These are phyloP conservation scores for Colletotrichum liriopes DNA, from an alignment of 2,329 filamentous ascomycete species.

Conservation along the genomic window DNA sequence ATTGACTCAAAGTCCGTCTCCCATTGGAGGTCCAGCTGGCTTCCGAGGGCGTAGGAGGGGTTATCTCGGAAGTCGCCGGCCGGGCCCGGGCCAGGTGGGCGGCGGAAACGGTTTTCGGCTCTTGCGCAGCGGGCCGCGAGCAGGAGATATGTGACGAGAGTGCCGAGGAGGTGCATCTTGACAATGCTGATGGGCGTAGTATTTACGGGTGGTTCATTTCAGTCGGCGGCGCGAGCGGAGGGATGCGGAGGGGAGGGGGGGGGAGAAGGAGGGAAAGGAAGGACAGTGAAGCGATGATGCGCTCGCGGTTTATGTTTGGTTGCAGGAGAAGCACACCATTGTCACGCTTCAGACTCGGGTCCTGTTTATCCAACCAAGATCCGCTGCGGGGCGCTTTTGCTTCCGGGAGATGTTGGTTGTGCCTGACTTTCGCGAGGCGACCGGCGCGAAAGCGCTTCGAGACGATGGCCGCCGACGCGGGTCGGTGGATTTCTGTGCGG, in stretches of 20 bases:
- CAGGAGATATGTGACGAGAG: not conserved
- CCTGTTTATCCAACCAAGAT: too few relatives aligned
- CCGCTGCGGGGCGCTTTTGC: too few relatives aligned
- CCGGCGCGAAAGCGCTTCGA: too few relatives aligned
- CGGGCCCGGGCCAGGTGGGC: not conserved
- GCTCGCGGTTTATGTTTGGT: too few relatives aligned
- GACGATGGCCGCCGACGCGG: not conserved
- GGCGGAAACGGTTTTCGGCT: conserved; percentile 1
- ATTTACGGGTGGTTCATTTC: too few relatives aligned
- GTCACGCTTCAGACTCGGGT: too few relatives aligned
- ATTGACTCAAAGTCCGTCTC: not conserved
- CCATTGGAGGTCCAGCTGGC: not conserved
- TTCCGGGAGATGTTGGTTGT: too few relatives aligned
- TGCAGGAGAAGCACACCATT: too few relatives aligned
- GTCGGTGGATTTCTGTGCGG: not conserved
- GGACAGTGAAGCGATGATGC: too few relatives aligned
- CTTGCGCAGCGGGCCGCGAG: not conserved
- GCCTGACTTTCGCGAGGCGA: not conserved
- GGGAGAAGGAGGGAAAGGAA: too few relatives aligned
- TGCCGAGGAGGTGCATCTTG: not conserved
- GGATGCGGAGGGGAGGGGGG: too few relatives aligned
- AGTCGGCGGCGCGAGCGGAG: too few relatives aligned
- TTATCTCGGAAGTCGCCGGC: conserved; percentile 10
- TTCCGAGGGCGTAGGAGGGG: not conserved
- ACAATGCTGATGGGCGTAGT: not conserved